Base-by-base conservation (phyloP, 306 rosid species). In the Cucumis hystrix region DNA sequence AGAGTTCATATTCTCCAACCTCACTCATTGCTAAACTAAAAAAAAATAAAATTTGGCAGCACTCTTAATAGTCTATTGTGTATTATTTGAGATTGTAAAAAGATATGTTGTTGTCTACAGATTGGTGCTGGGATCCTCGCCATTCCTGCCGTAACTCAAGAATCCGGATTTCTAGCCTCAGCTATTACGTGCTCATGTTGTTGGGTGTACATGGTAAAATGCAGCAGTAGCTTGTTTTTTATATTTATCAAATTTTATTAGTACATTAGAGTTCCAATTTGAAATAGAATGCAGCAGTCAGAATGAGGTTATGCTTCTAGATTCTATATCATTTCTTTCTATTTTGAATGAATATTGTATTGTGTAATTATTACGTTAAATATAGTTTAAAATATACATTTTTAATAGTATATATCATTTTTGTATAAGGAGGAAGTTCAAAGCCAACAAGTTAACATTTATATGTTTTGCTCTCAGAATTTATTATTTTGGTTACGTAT, bases 81-180 rank as follows among this genome's bases (percentile, higher is more conserved):
- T 14, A n/a, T 10, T 66, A 20, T 33, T 65, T 71, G 7, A 49
- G 3, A 49, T 72, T 49, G 14, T 13, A 40, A 52, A 20, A 25
- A 21, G 33, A 10, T 25, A 21, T 8, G 41, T 61, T 21, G 67
- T 49, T 63, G 25, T 21, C 13, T 80, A 8, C 81, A 89, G 97
- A 90, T 91, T 71, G 96, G 92, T 79, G 97, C 92, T 18, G 96
- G 92, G 63, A 89, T 91, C 81, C 96, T 91, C 79, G 96, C 96
- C 79, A 81, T 91, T 58, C 98, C 92, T 73, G 89, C 91, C 45
- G 96, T 91, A 64, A 89, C 98, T 25, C 96, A 88, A 89, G 93
- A 91, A 86, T 59, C 89, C 6, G 98, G 90, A 81, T 85, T 92
- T 81, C 80, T 91, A 77, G 96, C 98, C 75, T 89, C 93, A 20